Evolutionary conservation across 352 stramenopile genomes (phyloP).

Genomic region (Phytopythium ostracodes): DNA sequence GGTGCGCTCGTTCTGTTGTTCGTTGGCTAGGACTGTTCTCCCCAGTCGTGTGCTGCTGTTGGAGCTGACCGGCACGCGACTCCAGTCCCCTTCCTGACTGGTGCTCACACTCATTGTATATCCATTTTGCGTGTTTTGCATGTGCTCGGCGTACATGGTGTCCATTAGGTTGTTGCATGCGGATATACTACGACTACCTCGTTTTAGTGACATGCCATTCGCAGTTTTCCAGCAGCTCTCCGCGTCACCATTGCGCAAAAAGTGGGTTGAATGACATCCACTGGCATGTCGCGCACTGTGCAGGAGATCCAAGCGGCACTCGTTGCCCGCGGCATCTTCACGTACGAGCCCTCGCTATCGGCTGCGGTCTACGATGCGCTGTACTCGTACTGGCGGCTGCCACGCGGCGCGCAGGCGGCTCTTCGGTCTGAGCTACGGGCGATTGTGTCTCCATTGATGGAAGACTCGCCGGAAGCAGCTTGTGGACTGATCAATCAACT

Average conservation of each 20-base stretch:
- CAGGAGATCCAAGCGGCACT: slow-evolving; percentile 5
- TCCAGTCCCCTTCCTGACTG: not conserved
- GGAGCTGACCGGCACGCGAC: not conserved
- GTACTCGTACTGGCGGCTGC: slow-evolving; percentile 49
- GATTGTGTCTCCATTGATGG: slow-evolving; percentile 11
- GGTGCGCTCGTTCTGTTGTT: not conserved
- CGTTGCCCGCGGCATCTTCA: not conserved
- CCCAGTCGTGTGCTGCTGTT: not conserved
- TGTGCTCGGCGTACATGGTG: not conserved
- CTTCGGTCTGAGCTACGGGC: slow-evolving; percentile 16
- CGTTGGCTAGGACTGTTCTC: not conserved
- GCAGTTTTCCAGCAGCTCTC: not conserved
- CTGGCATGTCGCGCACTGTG: not conserved
- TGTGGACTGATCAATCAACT: slow-evolving; percentile 1
- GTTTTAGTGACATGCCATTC: slow-evolving; percentile 3
- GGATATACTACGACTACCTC: no score
- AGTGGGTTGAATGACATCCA: not conserved
- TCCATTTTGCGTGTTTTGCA: not conserved
- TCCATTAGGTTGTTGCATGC: not conserved
- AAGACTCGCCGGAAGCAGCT: not conserved
- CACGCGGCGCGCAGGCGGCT: slow-evolving; percentile 5
- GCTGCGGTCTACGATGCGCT: slow-evolving; percentile 34
- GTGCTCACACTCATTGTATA: not conserved
- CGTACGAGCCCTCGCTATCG: slow-evolving; percentile 37
- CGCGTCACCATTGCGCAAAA: not conserved